Evolutionary conservation across 768 basidiomycete genomes (phyloP).

Genomic region (Tephrocybe sp.): DNA sequence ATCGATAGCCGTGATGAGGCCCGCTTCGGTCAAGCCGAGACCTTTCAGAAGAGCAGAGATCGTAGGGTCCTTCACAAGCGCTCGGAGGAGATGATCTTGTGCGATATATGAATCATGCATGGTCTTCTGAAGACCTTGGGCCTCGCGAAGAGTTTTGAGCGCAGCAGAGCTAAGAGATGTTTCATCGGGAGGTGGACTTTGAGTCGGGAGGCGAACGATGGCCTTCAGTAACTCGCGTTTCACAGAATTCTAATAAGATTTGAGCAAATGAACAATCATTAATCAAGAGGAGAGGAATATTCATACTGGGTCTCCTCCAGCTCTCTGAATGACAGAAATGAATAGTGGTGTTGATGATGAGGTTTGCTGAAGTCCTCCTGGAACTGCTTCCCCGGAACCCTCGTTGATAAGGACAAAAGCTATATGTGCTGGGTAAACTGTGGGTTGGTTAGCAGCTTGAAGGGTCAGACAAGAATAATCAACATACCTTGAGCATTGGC

Average conservation of each 20-base stretch:
- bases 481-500: conserved; percentile 74
- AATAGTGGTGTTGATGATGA: conserved; percentile 57
- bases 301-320: conserved; percentile 82
- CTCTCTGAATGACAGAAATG: conserved; percentile 71
- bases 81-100: conserved; percentile 88
- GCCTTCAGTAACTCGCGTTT: conserved; percentile 71
- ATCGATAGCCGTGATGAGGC: conserved; percentile 73
- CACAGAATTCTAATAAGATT: conserved; percentile 42
- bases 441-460: conserved; percentile 11
- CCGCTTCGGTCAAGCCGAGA: conserved; percentile 63
- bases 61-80: conserved; percentile 71
- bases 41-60: conserved; percentile 75
- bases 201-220: conserved; percentile 79
- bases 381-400: conserved; percentile 31
- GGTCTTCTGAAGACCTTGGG: conserved; percentile 73
- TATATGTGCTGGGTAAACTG: conserved; percentile 83
- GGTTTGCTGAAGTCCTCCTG: conserved; percentile 28
- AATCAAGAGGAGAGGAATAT: not conserved
- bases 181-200: conserved; percentile 85
- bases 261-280: not conserved
- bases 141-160: conserved; percentile 68
- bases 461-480: not conserved
- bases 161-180: conserved; percentile 55
- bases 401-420: conserved; percentile 81
- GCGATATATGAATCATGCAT: conserved; percentile 93